Conservation (phyloP, 805 yeast species). For the Cyberlindnera euphorbiiphila region DNA sequence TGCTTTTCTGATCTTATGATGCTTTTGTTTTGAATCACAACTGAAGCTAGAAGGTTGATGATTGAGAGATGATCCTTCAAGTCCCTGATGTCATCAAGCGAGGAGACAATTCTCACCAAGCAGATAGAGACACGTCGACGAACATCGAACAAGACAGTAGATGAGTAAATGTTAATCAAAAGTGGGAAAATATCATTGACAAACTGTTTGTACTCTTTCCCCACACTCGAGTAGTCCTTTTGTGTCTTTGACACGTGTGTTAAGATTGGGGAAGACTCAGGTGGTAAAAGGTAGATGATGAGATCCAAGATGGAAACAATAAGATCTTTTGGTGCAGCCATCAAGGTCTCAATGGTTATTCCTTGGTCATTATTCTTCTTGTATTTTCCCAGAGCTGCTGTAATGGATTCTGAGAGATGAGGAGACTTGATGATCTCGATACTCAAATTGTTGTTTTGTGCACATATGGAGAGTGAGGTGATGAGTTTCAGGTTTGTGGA, state of each 20-base stretch:
- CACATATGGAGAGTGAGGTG: constrained; percentile 43
- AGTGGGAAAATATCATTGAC: constrained; percentile 46
- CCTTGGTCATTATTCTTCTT: constrained; percentile 33
- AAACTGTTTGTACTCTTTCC: constrained; percentile 32
- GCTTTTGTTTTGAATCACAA: constrained; percentile 51
- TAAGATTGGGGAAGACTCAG: constrained; percentile 28
- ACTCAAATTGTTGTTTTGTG: constrained; percentile 37
- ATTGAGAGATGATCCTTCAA: constrained; percentile 35
- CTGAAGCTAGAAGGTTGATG: constrained; percentile 52
- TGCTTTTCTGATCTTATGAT: constrained; percentile 23
- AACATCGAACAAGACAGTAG: constrained; percentile 65
- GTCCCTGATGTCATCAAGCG: constrained; percentile 33
- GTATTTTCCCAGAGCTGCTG: constrained; percentile 47
- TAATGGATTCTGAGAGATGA: constrained; percentile 44
- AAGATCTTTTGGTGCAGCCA: constrained; percentile 70
- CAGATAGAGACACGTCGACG: constrained; percentile 55
- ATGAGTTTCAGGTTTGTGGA: constrained; percentile 32
- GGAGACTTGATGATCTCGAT: constrained; percentile 43
- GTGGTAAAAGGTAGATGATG: constrained; percentile 57
- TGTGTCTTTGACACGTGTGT: constrained; percentile 20
- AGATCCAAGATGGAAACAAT: constrained; percentile 51
- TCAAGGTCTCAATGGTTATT: constrained; percentile 62
- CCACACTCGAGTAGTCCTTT: constrained; percentile 25
- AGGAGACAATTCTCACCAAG: constrained; percentile 47
- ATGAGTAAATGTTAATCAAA: constrained; percentile 60